Evolutionary conservation across 257 asterid genomes (phyloP), one percentile per base, ranked within the genome.

Genomic region (Schizonepeta tenuifolia): DNA sequence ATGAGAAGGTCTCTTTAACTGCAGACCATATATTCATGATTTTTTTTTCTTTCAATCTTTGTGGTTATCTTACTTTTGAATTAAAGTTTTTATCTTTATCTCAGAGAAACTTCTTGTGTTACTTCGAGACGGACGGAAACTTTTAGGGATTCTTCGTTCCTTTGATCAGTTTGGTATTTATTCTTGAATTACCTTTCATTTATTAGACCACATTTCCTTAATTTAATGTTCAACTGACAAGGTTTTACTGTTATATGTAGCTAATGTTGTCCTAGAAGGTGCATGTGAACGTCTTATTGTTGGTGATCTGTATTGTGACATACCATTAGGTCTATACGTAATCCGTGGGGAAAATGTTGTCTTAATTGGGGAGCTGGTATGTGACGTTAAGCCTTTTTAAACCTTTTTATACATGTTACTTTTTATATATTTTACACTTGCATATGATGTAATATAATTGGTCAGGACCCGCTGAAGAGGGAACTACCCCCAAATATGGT

Each of bases 281-380:
- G 95, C 99, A 15, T 89, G 97, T 44, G 99, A 94, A 67, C 96
- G 98, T 67, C 87, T 86, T 55, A 92, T 94, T 78, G 99, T 91
- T 65, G 99, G 98, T 15, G 91, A 94, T 35, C 88, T 88, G 11
- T 94, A 87, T 74, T 94, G 98, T 64, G 99, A 94, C 79, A 84
- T 94, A 66, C 96, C 95, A 36, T 84, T 94, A 81, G 98, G 99
- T 58, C 79, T 94, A 33, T 94, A 94, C 61, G 90, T 94, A 36
- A 94, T 94, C 57, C 96, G 99, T 46, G 98, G 99, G 67, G 99
- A 94, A 80, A 94, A 94, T 75, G 99, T 94, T 60, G 99, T 94
- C 74, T 84, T 94, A 74, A 94, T 94, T 46, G 99, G 99, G 77
- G 99, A 94, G 78, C 96, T 94, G 95, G 99, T 94, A 89, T 64